These are phyloP conservation scores for Aspergillus hortae DNA, from an alignment of 2,329 filamentous ascomycete genomes.

Conservation along the genomic window DNA sequence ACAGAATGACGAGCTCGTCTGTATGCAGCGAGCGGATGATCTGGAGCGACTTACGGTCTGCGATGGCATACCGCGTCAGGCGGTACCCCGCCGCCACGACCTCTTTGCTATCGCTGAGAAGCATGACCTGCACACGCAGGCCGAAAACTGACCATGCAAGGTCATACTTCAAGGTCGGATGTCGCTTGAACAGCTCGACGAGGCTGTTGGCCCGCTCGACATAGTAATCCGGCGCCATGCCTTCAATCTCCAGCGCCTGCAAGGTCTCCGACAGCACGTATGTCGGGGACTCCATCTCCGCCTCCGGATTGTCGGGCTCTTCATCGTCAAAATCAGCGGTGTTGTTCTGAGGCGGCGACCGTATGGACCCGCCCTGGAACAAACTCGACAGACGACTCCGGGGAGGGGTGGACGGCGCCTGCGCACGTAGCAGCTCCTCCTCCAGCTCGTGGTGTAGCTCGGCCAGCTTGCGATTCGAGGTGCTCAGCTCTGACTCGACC, in stretches of 20 bases:
- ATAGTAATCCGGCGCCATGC: conserved; percentile 90
- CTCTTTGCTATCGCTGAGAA: conserved; percentile 91
- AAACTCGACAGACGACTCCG: conserved; percentile 54
- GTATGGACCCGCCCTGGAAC: conserved; percentile 54
- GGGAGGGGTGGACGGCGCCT: conserved; percentile 50
- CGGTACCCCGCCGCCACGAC: conserved; percentile 93
- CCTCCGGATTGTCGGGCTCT: conserved; percentile 56
- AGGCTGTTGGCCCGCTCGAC: conserved; percentile 87
- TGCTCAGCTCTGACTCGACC: conserved; percentile 84
- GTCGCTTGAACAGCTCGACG: conserved; percentile 92
- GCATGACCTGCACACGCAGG: conserved; percentile 88
- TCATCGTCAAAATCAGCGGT: conserved; percentile 35
- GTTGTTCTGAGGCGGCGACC: conserved; percentile 46
- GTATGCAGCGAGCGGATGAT: conserved; percentile 86
- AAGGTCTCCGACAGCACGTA: conserved; percentile 86
- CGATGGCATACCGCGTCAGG: conserved; percentile 90
- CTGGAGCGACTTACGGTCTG: conserved; percentile 81
- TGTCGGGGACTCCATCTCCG: conserved; percentile 78
- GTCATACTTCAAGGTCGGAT: conserved; percentile 93
- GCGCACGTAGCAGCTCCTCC: conserved; percentile 57
- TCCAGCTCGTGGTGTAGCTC: conserved; percentile 59
- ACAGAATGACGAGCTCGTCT: conserved; percentile 87
- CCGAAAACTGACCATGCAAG: conserved; percentile 95
- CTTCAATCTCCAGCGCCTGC: conserved; percentile 81
- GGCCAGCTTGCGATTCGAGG: conserved; percentile 71